Evolutionary conservation across 805 yeast species (phyloP), one percentile per base, ranked within the genome.

Genomic region (Saccharomycopsis babjevae): DNA sequence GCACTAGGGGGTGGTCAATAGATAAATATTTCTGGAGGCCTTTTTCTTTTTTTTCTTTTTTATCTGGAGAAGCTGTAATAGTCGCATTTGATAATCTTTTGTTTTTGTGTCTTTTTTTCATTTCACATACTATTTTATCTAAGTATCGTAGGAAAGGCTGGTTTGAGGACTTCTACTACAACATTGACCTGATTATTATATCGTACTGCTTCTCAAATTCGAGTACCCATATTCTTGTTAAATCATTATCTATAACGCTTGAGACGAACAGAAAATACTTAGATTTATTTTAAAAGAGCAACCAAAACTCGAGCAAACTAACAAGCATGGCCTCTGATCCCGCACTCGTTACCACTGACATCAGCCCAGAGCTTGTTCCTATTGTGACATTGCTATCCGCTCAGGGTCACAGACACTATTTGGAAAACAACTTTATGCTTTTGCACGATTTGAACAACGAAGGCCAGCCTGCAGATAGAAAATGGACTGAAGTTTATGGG

Each of bases 401-500:
- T 0, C 96, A 88, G 67, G 73, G 83, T 0, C 89, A 86, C 69
- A 79, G 96, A 64, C 79, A 89, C 55, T 88, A 88, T 72, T 77
- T 79, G 64, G 94, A 87, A 67, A 94, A 93, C 59, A 82, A 85
- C 1, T 83, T 88, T 68, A 82, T 87, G 86, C 72, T 88, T 8
- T 75, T 87, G 63, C 83, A 85, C 66, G 93, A 88, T 67, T 74
- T 88, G 66, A 84, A 85, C 68, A 82, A 88, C 30, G 97, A 93
- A 66, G 99, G 99, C 8, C 81, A 85, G 60, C 92, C 97, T 0
- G 72, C 75, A 3, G 88, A 86, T 57, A 78, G 97, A 55, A 79
- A 80, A 67, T 94, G 99, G 99, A 79, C 80, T 59, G 97, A 94
- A 73, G 97, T 92, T 28, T 94, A 88, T 71, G 98, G 96, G 54